Conservation (phyloP, 1,284 basidiomycete genomes). For the Fomitopsis betulina region DNA sequence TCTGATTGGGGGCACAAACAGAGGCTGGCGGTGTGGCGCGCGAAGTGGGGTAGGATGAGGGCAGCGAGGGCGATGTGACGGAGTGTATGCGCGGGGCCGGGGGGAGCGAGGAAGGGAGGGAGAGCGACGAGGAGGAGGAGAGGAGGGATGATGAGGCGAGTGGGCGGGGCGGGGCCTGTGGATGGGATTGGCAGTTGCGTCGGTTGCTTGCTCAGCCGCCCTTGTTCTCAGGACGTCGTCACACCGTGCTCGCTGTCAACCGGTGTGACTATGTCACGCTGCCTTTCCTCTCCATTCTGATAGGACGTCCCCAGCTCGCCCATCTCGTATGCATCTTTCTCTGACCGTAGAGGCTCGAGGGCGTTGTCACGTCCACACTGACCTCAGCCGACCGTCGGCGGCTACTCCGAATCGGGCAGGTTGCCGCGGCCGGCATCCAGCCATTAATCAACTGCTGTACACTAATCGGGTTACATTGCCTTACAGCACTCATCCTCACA, state of each 20-base stretch:
- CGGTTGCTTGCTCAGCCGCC: constrained; percentile 8
- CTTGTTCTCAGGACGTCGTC: constrained; percentile 4
- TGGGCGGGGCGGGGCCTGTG: neutral
- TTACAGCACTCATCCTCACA: neutral
- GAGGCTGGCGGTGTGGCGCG: neutral
- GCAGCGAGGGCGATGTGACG: neutral
- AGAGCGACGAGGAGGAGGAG: neutral
- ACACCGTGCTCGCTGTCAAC: neutral
- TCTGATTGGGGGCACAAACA: neutral
- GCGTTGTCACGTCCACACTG: neutral
- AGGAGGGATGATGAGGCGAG: neutral
- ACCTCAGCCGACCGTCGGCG: neutral
- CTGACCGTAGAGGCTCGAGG: too few species aligned
- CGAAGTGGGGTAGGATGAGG: neutral
- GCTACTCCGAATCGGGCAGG: neutral
- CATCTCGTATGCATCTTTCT: neutral
- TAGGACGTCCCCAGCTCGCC: neutral
- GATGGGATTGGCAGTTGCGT: neutral
- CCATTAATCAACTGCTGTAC: constrained; percentile 1
- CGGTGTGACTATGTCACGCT: neutral
- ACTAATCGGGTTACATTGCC: constrained; percentile 3
- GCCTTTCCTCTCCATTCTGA: neutral
- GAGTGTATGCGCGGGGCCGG: neutral
- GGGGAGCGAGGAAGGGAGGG: neutral
- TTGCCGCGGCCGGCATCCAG: constrained; percentile 2